Evolutionary conservation across 2,329 filamentous ascomycete genomes (phyloP), one percentile per base, ranked within the genome.

Genomic region (Ophiocordyceps sinensis): DNA sequence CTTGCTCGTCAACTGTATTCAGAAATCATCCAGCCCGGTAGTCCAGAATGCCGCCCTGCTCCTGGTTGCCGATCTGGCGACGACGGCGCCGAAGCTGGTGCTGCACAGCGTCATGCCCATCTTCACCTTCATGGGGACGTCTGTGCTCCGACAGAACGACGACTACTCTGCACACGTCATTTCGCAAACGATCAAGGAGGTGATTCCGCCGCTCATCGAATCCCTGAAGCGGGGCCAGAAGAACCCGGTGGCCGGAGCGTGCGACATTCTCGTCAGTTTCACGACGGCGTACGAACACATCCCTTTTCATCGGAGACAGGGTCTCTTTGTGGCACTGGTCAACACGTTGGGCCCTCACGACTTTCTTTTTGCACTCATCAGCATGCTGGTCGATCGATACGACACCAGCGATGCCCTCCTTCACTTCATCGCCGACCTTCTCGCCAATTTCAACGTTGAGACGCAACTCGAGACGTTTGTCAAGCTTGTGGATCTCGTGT

Each of bases 61-160:
- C 9, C 69, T 98, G 23, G 85, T 96, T 43, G 87, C 89, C 21
- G 82, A 79, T 43, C 70, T 98, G 34, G 89, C 91, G 19, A 82
- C 82, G 32, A 84, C 88, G 49, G 85, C 86, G 0, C 91, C 93
- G 0, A 88, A 94, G 57, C 67, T 94, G 38, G 85, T 98, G 3
- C 71, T 98, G 43, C 89, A 98, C 62, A 95, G 87, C 51, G 85
- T 98, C 41, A 98, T 98, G 91, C 91, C 91, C 12, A 89, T 98
- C 40, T 98, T 98, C 64, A 96, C 91, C 0, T 95, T 96, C 57
- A 95, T 96, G 81, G 87, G 89, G 35, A 83, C 82, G 36, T 94
- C 85, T 4, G 81, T 95, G 17, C 72, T 98, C 39, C 80, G 85
- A 38, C 89, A 95, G 63, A 86, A 85, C 51, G 93, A 98, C 53